These are phyloP conservation scores for Limnomonas spitsbergensis DNA, from an alignment of 139 green algal species.

Conservation along the genomic window DNA sequence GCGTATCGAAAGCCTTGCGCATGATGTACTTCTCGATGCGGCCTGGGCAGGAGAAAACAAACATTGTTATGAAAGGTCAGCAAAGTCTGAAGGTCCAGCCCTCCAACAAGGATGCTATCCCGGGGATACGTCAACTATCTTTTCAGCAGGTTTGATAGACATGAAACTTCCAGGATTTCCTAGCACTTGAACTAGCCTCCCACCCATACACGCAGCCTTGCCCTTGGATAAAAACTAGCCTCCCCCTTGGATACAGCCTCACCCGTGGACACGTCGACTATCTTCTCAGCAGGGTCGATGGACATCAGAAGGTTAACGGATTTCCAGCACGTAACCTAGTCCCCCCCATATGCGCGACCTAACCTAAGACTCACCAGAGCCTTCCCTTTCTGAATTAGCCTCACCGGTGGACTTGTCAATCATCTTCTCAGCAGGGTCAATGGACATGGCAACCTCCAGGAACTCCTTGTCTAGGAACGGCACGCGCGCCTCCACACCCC, in stretches of 20 bases:
- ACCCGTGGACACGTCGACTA: slow-evolving; percentile 70
- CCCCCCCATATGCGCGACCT: too few relatives aligned
- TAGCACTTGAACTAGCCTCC: too few relatives aligned
- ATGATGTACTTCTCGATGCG: slow-evolving; percentile 97
- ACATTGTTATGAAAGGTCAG: not conserved
- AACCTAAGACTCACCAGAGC: too few relatives aligned
- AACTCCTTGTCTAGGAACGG: slow-evolving; percentile 94
- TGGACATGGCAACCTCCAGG: slow-evolving; percentile 85
- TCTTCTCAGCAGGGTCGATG: slow-evolving; percentile 88
- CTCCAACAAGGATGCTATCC: slow-evolving; percentile 24
- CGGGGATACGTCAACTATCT: slow-evolving; percentile 79
- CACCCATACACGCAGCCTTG: too few relatives aligned
- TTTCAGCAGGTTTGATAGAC: slow-evolving; percentile 84
- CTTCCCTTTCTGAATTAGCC: too few relatives aligned
- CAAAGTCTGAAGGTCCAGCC: not conserved
- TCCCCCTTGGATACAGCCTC: too few relatives aligned
- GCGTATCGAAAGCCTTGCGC: slow-evolving; percentile 93
- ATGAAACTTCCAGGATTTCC: slow-evolving; percentile 89
- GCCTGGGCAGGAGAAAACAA: too few relatives aligned
- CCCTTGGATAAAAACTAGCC: too few relatives aligned
- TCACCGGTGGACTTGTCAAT: slow-evolving; percentile 63
- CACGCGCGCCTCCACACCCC: slow-evolving; percentile 88
- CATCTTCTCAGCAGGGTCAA: slow-evolving; percentile 90
- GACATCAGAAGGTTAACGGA: slow-evolving; percentile 89
- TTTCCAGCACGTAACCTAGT: too few relatives aligned